phyloP scores from a whole-genome alignment of 352 stramenopile species.

The Pythium inflatum region DNA sequence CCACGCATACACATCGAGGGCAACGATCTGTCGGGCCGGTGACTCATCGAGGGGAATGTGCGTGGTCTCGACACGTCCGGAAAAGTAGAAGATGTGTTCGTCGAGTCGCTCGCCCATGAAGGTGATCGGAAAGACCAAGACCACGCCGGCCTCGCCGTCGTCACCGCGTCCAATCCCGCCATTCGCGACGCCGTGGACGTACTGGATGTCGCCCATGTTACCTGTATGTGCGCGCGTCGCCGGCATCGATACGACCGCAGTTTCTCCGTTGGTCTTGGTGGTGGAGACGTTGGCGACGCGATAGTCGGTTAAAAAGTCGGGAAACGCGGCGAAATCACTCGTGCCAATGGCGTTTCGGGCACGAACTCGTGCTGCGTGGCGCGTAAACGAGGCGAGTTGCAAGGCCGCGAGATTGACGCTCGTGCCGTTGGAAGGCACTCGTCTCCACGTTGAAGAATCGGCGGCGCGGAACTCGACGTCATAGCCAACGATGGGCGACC shows the following conservation, averaged over 20 bases:
- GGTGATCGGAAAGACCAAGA: constrained; percentile 66
- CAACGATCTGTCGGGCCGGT: constrained; percentile 49
- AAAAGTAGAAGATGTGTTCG: constrained; percentile 57
- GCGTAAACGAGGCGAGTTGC: constrained; percentile 38
- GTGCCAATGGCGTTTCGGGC: constrained; percentile 36
- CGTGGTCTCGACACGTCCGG: constrained; percentile 34
- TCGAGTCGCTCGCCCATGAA: constrained; percentile 44
- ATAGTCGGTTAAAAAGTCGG: constrained; percentile 50
- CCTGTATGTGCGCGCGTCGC: constrained; percentile 41
- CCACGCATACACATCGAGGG: constrained; percentile 75
- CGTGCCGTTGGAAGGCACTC: not conserved
- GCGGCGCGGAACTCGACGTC: constrained; percentile 50
- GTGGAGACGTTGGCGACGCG: not conserved
- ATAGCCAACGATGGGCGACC: constrained; percentile 35
- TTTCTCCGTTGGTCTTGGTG: not conserved
- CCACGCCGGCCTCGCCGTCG: constrained; percentile 52
- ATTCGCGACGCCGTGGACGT: constrained; percentile 56
- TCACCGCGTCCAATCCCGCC: constrained; percentile 40
- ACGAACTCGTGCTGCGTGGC: constrained; percentile 48
- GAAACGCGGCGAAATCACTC: constrained; percentile 33
- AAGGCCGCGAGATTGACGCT: constrained; percentile 3
- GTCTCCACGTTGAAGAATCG: constrained; percentile 53
- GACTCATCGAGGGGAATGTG: constrained; percentile 34
- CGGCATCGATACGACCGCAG: not conserved
- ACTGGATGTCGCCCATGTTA: constrained; percentile 62